These are phyloP conservation scores for Prunus armeniaca DNA, from an alignment of 306 rosid genomes.

Conservation along the genomic window DNA sequence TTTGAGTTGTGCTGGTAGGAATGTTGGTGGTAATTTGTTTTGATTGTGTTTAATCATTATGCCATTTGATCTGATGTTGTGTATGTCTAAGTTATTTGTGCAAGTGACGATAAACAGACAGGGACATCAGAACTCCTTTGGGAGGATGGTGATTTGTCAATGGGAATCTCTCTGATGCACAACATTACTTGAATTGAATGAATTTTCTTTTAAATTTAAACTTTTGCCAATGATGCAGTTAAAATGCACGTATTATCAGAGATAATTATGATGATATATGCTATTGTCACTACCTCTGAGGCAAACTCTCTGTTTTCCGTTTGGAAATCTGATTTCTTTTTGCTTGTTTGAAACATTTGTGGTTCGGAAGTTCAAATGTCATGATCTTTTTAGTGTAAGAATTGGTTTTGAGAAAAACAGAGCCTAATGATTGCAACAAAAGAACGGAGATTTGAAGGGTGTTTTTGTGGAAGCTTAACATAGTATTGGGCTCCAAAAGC, in stretches of 20 bases:
- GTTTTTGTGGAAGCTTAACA: conserved; percentile 50
- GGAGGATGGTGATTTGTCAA: conserved; percentile 51
- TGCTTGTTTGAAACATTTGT: neutral
- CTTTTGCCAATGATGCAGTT: conserved; percentile 64
- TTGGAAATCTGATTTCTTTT: neutral
- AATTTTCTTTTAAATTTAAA: neutral
- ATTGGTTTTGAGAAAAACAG: neutral
- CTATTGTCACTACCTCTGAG: conserved; percentile 75
- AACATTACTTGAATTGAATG: neutral
- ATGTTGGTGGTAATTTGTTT: too few species aligned
- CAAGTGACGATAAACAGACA: conserved; percentile 60
- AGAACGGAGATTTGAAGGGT: conserved; percentile 82
- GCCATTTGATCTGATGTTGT: neutral
- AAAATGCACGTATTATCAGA: conserved; percentile 51
- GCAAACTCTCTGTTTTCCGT: conserved; percentile 2
- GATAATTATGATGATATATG: conserved; percentile 45
- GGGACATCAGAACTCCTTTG: conserved; percentile 56
- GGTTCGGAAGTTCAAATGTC: too few species aligned
- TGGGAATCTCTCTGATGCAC: conserved; percentile 78
- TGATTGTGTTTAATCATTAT: neutral
- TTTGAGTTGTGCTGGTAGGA: too few species aligned
- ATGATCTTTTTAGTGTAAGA: neutral
- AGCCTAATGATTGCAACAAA: conserved; percentile 60
- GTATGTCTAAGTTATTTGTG: neutral
- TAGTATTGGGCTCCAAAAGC: conserved; percentile 37